Evolutionary conservation across 2,329 filamentous ascomycete species (phyloP).

Genomic region (Phialemonium atrogriseum): DNA sequence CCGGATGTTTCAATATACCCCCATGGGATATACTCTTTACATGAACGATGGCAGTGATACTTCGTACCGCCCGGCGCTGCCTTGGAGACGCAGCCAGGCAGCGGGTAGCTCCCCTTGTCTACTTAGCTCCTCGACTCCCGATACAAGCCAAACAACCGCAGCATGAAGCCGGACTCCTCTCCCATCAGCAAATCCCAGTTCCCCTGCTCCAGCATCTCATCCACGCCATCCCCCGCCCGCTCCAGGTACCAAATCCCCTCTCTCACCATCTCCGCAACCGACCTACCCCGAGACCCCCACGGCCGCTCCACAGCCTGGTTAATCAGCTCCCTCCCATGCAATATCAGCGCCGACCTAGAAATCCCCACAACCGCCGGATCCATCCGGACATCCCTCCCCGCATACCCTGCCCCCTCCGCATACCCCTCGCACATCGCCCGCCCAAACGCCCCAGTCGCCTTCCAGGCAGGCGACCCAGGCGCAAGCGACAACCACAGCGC

Average conservation of each 20-base stretch:
- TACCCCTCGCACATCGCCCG: neutral
- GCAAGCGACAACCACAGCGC: constrained; percentile 2
- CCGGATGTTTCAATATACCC: too few species aligned
- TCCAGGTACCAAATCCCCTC: constrained; percentile 3
- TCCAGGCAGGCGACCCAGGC: neutral
- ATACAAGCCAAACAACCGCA: constrained; percentile 1
- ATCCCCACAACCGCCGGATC: neutral
- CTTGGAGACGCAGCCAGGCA: too few species aligned
- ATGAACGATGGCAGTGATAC: too few species aligned
- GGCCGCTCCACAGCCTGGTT: constrained; percentile 2
- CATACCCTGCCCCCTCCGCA: neutral
- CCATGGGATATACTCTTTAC: too few species aligned
- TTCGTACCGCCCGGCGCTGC: too few species aligned
- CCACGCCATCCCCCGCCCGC: neutral
- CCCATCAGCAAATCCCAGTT: constrained; percentile 3
- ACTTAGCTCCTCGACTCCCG: too few species aligned
- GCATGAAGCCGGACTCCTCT: neutral
- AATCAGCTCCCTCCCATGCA: constrained; percentile 2
- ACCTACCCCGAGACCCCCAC: neutral
- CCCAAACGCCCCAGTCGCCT: neutral
- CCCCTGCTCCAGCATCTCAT: constrained; percentile 1
- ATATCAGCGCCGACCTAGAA: constrained; percentile 3
- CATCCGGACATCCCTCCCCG: neutral
- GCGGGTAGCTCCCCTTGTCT: too few species aligned
- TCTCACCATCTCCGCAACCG: constrained; percentile 2